Evolutionary conservation across 1,284 basidiomycete genomes (phyloP).

Genomic region (Phlebopus sp.): DNA sequence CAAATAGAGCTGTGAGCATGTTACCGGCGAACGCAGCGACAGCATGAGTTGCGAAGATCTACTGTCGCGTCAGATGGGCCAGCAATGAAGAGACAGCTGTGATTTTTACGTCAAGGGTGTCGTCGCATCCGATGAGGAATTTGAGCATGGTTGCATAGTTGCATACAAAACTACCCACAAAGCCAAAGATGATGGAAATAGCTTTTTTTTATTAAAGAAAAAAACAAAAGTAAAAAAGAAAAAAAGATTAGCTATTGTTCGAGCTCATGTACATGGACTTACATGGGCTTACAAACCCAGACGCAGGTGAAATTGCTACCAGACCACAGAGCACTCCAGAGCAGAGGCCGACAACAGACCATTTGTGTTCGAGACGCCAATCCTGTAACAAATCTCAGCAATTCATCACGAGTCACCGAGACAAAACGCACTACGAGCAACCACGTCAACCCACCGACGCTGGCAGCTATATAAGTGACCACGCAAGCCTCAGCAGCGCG

Average conservation of each 20-base stretch:
- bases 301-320: constrained; percentile 89
- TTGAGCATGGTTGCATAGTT: constrained; percentile 97
- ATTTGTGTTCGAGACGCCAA: constrained; percentile 90
- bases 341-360: constrained; percentile 94
- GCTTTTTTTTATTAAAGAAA: too few species aligned
- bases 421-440: constrained; percentile 67
- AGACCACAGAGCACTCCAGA: constrained; percentile 90
- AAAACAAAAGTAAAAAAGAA: too few species aligned
- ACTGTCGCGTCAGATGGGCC: constrained; percentile 5
- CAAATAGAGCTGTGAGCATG: constrained; percentile 84
- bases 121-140: constrained; percentile 71
- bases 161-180: constrained; percentile 80
- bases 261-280: constrained; percentile 20
- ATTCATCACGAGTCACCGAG: not conserved
- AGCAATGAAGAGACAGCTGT: not conserved
- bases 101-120: constrained; percentile 68
- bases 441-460: constrained; percentile 90
- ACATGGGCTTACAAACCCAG: constrained; percentile 87
- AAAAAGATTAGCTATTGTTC: not conserved
- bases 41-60: constrained; percentile 89
- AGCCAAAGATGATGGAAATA: constrained; percentile 82
- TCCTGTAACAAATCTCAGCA: constrained; percentile 46
- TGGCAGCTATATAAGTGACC: constrained; percentile 89
- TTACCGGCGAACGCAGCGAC: constrained; percentile 92
- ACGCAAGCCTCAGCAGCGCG: constrained; percentile 90